Evolutionary conservation across 768 basidiomycete species (phyloP), one percentile per base, ranked within the genome.

Genomic region (Guyanaporus albipodus): DNA sequence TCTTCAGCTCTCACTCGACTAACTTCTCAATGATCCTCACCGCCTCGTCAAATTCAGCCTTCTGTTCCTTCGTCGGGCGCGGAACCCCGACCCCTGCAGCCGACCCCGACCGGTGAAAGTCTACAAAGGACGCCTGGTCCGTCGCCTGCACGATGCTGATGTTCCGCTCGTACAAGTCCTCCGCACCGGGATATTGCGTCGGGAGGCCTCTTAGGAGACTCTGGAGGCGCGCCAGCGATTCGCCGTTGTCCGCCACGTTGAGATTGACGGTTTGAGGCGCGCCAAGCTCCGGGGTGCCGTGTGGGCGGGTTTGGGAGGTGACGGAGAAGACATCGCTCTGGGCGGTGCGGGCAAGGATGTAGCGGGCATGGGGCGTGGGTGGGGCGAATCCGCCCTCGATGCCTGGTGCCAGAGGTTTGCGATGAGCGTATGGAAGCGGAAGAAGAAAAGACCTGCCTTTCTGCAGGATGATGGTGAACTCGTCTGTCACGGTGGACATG

Each of bases 301-400:
- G 59, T 0, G 68, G 62, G 35, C 85, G 80, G 8, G 72, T 50
- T 3, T 76, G 70, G 12, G 75, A 67, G 14, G 71, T 58, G 56
- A 88, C 67, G 22, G 67, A 57, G 40, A 87, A 70, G 19, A 55
- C 50, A 12, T 69, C 32, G 37, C 70, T 64, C 7, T 55, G 57
- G 2, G 70, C 37, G 12, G 36, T 4, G 37, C 73, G 69, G 18
- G 78, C 74, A 53, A 90, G 56, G 21, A 71, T 72, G 59, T 79
- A 70, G 56, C 83, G 67, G 12, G 77, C 79, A 22, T 66, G 66
- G 4, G 84, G 81, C 7, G 71, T 81, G 4, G 88, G 81, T 0
- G 85, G 83, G 11, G 78, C 79, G 58, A 91, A 86, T 33, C 88
- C 88, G 24, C 87, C 87, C 11, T 70, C 64, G 60, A 89, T 90